Evolutionary conservation across 805 yeast genomes (phyloP).

Genomic region (Sugiyamaella mastotermitis): DNA sequence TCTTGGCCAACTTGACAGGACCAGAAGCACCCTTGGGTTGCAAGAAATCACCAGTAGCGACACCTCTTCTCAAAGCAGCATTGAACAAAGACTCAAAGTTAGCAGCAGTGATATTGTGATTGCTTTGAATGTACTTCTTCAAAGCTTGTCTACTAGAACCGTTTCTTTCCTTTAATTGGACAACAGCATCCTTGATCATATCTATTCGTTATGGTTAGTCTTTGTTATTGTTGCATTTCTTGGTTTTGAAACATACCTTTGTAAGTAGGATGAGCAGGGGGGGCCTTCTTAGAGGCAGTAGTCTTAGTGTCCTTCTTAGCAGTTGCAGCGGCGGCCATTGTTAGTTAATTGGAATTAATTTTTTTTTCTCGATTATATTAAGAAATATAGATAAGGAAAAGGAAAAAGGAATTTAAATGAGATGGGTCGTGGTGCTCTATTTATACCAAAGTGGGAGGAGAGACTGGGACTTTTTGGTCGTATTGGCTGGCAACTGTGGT

Average conservation of each 20-base stretch:
- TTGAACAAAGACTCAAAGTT: slow-evolving; percentile 75
- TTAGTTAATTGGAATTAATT: no score
- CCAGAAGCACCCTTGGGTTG: slow-evolving; percentile 93
- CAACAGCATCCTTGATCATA: slow-evolving; percentile 62
- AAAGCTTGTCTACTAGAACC: slow-evolving; percentile 80
- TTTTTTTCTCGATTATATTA: no score
- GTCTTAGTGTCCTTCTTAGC: slow-evolving; percentile 24
- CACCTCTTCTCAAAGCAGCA: slow-evolving; percentile 72
- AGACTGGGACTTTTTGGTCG: no score
- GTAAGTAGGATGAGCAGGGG: slow-evolving; percentile 31
- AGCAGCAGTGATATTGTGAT: slow-evolving; percentile 50
- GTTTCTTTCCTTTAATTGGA: slow-evolving; percentile 68
- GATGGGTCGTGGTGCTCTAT: no score
- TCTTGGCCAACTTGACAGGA: slow-evolving; percentile 62
- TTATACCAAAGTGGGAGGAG: no score
- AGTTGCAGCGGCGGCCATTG: slow-evolving; percentile 14
- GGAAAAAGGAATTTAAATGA: no score
- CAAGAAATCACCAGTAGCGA: slow-evolving; percentile 62
- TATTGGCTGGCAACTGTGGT: no score
- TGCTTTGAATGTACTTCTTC: slow-evolving; percentile 71
- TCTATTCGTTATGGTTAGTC: slow-evolving; percentile 33
- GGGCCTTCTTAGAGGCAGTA: slow-evolving; percentile 20
- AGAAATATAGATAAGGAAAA: no score
- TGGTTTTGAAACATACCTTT: slow-evolving; percentile 27
- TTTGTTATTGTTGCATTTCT: no score